phyloP scores from a whole-genome alignment of 2,329 filamentous ascomycete species.

The Calcarisporium arbuscula region DNA sequence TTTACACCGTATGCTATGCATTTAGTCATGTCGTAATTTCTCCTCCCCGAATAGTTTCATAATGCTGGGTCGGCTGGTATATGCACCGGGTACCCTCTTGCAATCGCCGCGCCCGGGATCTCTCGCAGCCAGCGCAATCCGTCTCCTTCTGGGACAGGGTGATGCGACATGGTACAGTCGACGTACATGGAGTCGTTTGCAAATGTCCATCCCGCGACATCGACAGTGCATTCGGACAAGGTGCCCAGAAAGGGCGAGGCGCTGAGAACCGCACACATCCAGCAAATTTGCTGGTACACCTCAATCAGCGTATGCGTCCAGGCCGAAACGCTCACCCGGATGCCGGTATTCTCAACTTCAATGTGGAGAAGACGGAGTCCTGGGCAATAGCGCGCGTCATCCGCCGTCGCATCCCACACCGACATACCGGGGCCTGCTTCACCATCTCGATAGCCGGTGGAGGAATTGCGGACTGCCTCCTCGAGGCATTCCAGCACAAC shows the following conservation, averaged over 20 bases:
- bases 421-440: constrained; percentile 25
- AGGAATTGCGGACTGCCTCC: constrained; percentile 24
- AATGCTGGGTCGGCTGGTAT: not conserved
- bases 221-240: constrained; percentile 22
- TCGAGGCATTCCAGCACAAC: constrained; percentile 24
- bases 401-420: constrained; percentile 27
- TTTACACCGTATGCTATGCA: too few species aligned
- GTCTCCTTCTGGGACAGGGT: constrained; percentile 20
- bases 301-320: constrained; percentile 29
- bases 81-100: constrained; percentile 29
- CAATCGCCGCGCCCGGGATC: constrained; percentile 24
- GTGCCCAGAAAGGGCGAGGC: constrained; percentile 25
- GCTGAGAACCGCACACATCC: constrained; percentile 28
- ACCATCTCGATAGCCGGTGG: constrained; percentile 15
- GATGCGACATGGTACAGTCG: constrained; percentile 25
- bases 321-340: constrained; percentile 26
- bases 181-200: constrained; percentile 26
- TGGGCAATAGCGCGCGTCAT: constrained; percentile 17
- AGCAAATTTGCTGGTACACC: constrained; percentile 30
- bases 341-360: constrained; percentile 25
- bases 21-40: too few species aligned
- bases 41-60: too few species aligned
- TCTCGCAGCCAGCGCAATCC: constrained; percentile 22
- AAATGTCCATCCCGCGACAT: constrained; percentile 26
- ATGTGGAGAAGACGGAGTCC: constrained; percentile 27